phyloP scores from a whole-genome alignment of 192 early-diverging fungal genomes.

The Cetraspora pellucida region DNA sequence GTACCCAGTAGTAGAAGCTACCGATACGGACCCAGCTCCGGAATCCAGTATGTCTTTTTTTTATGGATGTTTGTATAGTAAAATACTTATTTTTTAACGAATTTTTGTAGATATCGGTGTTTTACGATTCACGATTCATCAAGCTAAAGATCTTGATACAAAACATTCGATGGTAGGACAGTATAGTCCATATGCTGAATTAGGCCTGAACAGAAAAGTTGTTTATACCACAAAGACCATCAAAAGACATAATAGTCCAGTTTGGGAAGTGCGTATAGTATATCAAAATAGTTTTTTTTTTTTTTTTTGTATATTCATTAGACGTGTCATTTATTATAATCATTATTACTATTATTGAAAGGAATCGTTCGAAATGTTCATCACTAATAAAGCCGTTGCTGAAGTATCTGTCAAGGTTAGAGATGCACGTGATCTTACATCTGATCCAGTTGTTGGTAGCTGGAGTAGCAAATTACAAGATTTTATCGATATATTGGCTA shows the following conservation, averaged over 20 bases:
- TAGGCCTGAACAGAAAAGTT: slow-evolving; percentile 55
- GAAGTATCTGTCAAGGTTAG: slow-evolving; percentile 61
- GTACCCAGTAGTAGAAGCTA: slow-evolving; percentile 43
- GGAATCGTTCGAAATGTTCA: slow-evolving; percentile 62
- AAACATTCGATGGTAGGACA: slow-evolving; percentile 44
- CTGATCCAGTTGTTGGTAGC: slow-evolving; percentile 23
- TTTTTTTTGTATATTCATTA: neutral
- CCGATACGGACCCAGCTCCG: slow-evolving; percentile 42
- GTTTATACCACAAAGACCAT: slow-evolving; percentile 63
- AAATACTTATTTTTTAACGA: neutral
- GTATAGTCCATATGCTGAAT: slow-evolving; percentile 55
- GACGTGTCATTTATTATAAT: neutral
- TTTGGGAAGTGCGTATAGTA: slow-evolving; percentile 27
- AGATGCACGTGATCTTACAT: slow-evolving; percentile 44
- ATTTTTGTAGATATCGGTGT: slow-evolving; percentile 61
- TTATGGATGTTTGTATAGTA: neutral
- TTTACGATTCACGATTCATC: slow-evolving; percentile 66
- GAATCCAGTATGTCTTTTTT: slow-evolving; percentile 49
- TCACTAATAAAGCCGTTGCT: slow-evolving; percentile 65
- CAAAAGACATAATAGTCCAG: slow-evolving; percentile 63
- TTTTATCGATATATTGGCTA: slow-evolving; percentile 34
- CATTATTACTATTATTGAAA: slow-evolving; percentile 29
- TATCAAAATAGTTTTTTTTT: neutral
- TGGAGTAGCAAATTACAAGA: neutral
- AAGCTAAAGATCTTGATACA: slow-evolving; percentile 66